Base-by-base conservation (phyloP, 108 stramenopile species). In the Skeletonema tropicum region DNA sequence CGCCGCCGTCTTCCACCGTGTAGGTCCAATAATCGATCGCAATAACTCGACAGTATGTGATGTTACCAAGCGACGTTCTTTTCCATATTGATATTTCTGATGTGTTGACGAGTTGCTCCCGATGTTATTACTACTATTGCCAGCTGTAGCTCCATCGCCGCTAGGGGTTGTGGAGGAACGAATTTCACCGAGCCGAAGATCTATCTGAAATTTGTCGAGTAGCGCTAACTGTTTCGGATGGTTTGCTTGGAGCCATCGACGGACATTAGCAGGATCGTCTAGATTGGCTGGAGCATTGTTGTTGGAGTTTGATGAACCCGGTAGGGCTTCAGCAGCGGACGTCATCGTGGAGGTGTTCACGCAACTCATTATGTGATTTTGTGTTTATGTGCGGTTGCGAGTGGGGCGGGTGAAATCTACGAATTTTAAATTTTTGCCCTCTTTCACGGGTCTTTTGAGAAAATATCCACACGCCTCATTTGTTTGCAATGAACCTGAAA, bases 1-100 rank as follows among this genome's bases (percentile, higher is more conserved):
- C 17, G 88, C 91, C 1, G 89, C 86, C 26, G 76, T 91, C 64
- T 77, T 89, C 95, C 95, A 96, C 12, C 89, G 81, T n/a, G 92
- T 94, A 23, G 83, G 67, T 35, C 95, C 95, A 30, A 94, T 88
- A 64, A 96, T 83, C 3, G 82, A 79, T 23, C 89, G 84, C 30
- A 96, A 60, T 9, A 96, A 71, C 68, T 94, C 95, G 15, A 94
- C 86, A 3, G 95, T 95, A 14, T 87, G 83, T 4, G 81, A 46
- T 15, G 90, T 85, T 2, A 91, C 80, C 13, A 88, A 45, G 1
- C 87, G 76, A 25, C 94, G 81, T 48, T 91, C 91, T 12, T 62
- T 46, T 25, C 80, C 80, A 21, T 76, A 80, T 55, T 78, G 70
- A 64, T 75, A 64, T 12, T 45, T 71, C 42, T 55, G 36, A 42